Base-by-base conservation (phyloP, 129 eudicot genomes). In the Smallanthus sonchifolius region DNA sequence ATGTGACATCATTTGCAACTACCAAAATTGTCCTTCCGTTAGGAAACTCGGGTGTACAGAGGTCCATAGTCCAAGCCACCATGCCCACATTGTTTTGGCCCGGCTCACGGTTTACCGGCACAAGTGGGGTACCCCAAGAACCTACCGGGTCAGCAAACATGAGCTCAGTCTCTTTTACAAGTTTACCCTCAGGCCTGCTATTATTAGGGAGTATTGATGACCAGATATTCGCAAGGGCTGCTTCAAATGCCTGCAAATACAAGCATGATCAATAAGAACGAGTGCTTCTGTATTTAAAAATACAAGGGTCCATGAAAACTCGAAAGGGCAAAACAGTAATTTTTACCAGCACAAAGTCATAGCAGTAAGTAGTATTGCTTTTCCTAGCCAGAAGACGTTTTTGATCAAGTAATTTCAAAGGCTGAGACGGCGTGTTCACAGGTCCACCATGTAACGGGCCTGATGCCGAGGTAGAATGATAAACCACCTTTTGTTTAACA, bases 291-390 rank as follows among this genome's bases (percentile, higher is more conserved):
- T 38, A 38, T n/a, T n/a, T n/a, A n/a, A n/a, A n/a, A n/a, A n/a
- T 38, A 45, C 5, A 24, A 24, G 30, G 0, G 30, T 24, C 36
- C 9, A 10, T 35, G 16, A 30, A 4, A 43, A 2, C 7, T 62
- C 5, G 3, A 63, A 73, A 51, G 68, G 77, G 16, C 44, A 49
- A 30, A 62, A 19, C 16, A 54, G 71, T 15, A 71, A 62, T 24
- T 51, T 63, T 69, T 78, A 95, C 99, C 99, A 95, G 84, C 0
- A 89, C 85, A 74, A 95, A 95, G 75, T 95, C 99, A 57, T 95
- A 95, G 91, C 99, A 95, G 82, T 95, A 95, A 49, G 99, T 91
- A 11, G 99, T 95, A 90, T 83, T 95, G 84, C 94, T 95, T 84
- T 85, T 95, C 76, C 93, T 76, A 45, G 99, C 99, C 74, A 88